Percentiles rank a stretch among this genome's conserved stretches.
phyloP scores from a whole-genome alignment of 139 green algal genomes.

The Closterium sp. region DNA sequence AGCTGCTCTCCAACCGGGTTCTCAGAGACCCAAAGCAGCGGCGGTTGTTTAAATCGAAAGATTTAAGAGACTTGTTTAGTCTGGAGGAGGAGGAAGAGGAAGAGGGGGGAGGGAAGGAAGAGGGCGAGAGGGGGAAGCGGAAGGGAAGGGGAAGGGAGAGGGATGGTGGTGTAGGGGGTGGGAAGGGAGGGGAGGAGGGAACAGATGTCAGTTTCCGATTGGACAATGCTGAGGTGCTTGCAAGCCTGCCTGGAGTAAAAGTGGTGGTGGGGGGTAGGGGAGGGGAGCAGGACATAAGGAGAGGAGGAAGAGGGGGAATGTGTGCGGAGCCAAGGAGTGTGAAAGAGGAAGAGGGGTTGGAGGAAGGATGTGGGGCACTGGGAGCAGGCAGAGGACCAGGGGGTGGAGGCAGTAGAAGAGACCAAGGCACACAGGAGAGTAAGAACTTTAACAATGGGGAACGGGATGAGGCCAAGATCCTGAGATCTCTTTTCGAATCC shows the following conservation, averaged over 20 bases:
- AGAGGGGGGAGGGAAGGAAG: conserved; percentile 18
- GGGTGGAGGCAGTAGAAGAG: not conserved
- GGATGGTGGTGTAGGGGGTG: not conserved
- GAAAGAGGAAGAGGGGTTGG: conserved; percentile 2
- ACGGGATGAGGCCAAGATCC: not conserved
- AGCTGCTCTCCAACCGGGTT: conserved; percentile 84
- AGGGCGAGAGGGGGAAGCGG: not conserved
- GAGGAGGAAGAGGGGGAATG: conserved; percentile 7
- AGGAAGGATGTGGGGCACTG: not conserved
- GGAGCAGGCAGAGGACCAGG: no score
- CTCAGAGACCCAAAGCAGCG: conserved; percentile 87
- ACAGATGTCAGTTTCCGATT: not conserved
- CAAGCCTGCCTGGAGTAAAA: not conserved
- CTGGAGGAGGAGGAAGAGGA: conserved; percentile 63
- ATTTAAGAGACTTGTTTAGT: conserved; percentile 91
- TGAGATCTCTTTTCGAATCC: not conserved
- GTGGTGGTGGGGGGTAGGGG: not conserved
- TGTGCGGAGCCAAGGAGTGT: not conserved
- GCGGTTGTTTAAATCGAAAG: conserved; percentile 86
- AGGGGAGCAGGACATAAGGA: conserved; percentile 10
- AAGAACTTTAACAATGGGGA: no score
- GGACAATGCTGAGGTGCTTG: not conserved
- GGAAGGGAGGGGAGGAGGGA: not conserved
- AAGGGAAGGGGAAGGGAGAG: not conserved
- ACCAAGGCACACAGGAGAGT: not conserved